Conservation (phyloP, 1,139 yeast genomes). For the Sugiyamaella novakii region DNA sequence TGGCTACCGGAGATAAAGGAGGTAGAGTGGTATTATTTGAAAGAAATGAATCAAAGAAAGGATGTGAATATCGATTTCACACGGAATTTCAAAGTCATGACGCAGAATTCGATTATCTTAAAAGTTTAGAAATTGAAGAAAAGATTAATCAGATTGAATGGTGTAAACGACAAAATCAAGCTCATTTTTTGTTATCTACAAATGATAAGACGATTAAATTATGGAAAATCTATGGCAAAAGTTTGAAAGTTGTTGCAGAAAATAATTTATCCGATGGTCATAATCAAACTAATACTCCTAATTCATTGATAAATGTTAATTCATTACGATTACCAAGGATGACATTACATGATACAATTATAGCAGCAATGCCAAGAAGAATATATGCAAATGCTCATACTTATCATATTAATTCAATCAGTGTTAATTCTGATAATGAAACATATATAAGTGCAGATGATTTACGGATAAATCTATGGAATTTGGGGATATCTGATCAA, state of each 20-base stretch:
- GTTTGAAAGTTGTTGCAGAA: slow-evolving; percentile 87
- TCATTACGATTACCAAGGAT: slow-evolving; percentile 78
- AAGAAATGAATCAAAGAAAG: slow-evolving; percentile 75
- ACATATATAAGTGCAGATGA: slow-evolving; percentile 94
- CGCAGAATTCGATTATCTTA: slow-evolving; percentile 96
- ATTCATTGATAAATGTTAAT: slow-evolving; percentile 33
- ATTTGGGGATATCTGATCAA: slow-evolving; percentile 90
- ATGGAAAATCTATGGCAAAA: slow-evolving; percentile 94
- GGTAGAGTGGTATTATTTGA: slow-evolving; percentile 97
- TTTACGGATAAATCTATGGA: slow-evolving; percentile 94
- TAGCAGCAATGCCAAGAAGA: slow-evolving; percentile 91
- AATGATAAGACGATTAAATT: slow-evolving; percentile 97
- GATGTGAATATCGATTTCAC: slow-evolving; percentile 92
- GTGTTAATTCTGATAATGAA: slow-evolving; percentile 94
- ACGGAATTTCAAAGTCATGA: slow-evolving; percentile 99
- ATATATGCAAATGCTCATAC: slow-evolving; percentile 97
- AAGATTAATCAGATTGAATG: slow-evolving; percentile 97
- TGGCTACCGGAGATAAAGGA: slow-evolving; percentile 98
- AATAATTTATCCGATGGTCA: slow-evolving; percentile 66
- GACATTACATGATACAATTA: slow-evolving; percentile 89
- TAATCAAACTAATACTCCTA: slow-evolving; percentile 25
- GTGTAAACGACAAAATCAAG: slow-evolving; percentile 85
- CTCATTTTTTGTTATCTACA: slow-evolving; percentile 86
- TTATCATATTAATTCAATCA: slow-evolving; percentile 94
- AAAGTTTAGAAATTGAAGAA: slow-evolving; percentile 95